Percentiles rank a stretch among this genome's conserved stretches.
These are phyloP conservation scores for Pseudonitzschia multistriata DNA, from an alignment of 108 stramenopile species.

Conservation along the genomic window DNA sequence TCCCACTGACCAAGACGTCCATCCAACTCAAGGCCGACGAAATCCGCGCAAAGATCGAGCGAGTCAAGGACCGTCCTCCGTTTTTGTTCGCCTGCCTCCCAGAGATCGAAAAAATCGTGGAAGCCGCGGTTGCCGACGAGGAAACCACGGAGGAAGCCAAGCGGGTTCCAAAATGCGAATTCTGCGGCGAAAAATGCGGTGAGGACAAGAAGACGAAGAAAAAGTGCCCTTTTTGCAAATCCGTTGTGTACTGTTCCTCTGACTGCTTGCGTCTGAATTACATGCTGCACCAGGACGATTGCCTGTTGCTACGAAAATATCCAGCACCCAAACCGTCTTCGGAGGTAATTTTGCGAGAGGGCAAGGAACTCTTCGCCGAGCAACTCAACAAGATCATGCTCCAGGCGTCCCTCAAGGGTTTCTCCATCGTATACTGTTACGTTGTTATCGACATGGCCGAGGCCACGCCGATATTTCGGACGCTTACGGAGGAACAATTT, in stretches of 20 bases:
- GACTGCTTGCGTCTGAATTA: constrained; percentile 31
- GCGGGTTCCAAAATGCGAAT: constrained; percentile 16
- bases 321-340: constrained; percentile 18
- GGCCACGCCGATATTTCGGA: constrained; percentile 26
- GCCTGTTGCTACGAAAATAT: constrained; percentile 26
- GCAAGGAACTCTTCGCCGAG: constrained; percentile 24
- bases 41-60: constrained; percentile 26
- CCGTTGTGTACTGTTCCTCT: constrained; percentile 33
- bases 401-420: constrained; percentile 31
- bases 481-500: constrained; percentile 25
- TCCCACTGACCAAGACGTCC: constrained; percentile 27
- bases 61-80: constrained; percentile 29
- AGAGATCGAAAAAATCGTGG: constrained; percentile 1
- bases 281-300: constrained; percentile 30
- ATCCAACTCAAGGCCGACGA: constrained; percentile 10
- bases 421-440: constrained; percentile 23
- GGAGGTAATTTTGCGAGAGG: constrained; percentile 14
- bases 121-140: neutral
- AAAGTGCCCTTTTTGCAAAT: constrained; percentile 40
- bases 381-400: constrained; percentile 24
- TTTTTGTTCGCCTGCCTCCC: constrained; percentile 17
- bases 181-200: constrained; percentile 28
- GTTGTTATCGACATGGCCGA: constrained; percentile 34
- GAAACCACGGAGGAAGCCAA: neutral
- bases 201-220: neutral